Evolutionary conservation across 495 filamentous ascomycete genomes (phyloP), one percentile per base, ranked within the genome.

Genomic region (Aspergillus sparsus): DNA sequence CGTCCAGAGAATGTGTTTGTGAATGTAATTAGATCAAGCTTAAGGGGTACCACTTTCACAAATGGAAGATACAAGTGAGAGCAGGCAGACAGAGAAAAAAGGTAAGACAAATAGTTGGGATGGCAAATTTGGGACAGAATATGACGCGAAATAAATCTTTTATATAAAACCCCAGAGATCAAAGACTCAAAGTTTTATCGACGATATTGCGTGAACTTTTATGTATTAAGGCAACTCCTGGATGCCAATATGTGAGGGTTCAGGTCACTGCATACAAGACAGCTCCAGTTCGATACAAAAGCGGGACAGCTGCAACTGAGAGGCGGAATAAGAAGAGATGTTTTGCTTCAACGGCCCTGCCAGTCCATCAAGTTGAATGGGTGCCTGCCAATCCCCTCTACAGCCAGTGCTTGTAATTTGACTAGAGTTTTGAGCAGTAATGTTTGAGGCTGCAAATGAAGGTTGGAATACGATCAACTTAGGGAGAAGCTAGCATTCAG

Each of bases 261-360:
- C 63, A 65, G 52, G 59, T 65, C 71, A 71, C 71, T 74, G 73
- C 64, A 75, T 74, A 76, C 71, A 76, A 70, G 72, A 65, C 52
- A 27, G 70, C 71, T 55, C 59, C 57, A 65, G 69, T 62, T 64
- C 66, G 62, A 69, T 71, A 76, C 68, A 71, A 70, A 63, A 32
- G 58, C 42, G 49, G 56, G 62, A 55, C 60, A 62, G 54, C 32
- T 57, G 58, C 27, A 49, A n/a, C 55, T 61, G 39, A 56, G 61
- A 51, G 57, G 49, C 54, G 57, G 61, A 58, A 49, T 21, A 58
- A 65, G 27, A 44, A 42, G 32, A 45, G 21, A 33, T 18, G 39
- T 59, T 58, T 37, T 49, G 69, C 37, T 60, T 61, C 49, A 55
- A 60, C 37, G 55, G 53, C 57, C 39, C 61, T 66, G 45, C 56